Evolutionary conservation across 495 filamentous ascomycete species (phyloP).

Genomic region (Penicillium dipodomyicola): DNA sequence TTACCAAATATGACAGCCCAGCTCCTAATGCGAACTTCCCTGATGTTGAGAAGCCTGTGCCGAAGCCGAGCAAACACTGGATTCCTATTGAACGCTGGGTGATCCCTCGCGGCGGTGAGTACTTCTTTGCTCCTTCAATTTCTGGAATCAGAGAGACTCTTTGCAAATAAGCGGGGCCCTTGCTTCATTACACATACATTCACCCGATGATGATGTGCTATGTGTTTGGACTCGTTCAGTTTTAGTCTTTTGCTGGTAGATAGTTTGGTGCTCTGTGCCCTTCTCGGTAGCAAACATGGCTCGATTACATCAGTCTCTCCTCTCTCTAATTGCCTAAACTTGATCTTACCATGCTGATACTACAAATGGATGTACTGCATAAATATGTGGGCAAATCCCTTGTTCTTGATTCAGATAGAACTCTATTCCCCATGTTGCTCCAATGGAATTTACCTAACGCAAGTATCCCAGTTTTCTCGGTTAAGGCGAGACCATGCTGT

Average conservation of each 20-base stretch:
- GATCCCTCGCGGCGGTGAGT: conserved; percentile 4
- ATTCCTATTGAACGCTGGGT: conserved; percentile 7
- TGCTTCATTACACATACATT: too few relatives aligned
- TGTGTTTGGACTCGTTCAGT: background rate
- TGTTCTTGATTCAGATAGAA: too few relatives aligned
- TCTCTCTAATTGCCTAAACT: background rate
- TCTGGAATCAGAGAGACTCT: background rate
- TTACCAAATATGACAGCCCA: background rate
- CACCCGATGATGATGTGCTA: background rate
- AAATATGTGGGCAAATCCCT: too few relatives aligned
- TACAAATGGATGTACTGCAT: too few relatives aligned
- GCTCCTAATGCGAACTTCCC: background rate
- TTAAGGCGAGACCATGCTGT: background rate
- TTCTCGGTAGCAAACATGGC: too few relatives aligned
- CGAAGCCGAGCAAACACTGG: background rate
- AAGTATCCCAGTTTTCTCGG: background rate
- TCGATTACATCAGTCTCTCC: background rate
- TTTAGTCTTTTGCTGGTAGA: too few relatives aligned
- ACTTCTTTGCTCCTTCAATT: conserved; percentile 8
- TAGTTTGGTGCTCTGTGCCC: too few relatives aligned
- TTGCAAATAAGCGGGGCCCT: background rate
- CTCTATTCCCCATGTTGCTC: too few relatives aligned
- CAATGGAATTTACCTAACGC: too few relatives aligned
- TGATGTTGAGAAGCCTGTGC: conserved; percentile 6
- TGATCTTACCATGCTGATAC: background rate